Conservation (phyloP, 2,329 filamentous ascomycete genomes). For the Fusarium poae region DNA sequence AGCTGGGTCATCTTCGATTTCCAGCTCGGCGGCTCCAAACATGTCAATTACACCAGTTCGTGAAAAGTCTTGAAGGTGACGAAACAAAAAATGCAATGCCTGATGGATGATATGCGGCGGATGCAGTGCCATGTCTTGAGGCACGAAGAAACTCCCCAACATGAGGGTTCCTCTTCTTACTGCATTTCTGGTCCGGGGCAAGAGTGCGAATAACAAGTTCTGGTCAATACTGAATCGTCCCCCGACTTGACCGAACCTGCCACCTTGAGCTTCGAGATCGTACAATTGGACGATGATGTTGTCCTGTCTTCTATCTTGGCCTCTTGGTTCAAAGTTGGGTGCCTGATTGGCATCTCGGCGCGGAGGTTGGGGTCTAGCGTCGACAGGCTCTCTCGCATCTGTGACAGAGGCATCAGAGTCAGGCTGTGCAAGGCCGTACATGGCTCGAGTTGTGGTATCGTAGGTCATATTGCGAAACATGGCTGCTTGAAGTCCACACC, state of each 20-base stretch:
- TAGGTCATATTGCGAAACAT: not conserved
- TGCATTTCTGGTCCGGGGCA: slow-evolving; percentile 33
- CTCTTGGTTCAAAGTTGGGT: not conserved
- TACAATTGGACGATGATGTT: slow-evolving; percentile 27
- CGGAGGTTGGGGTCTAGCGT: not conserved
- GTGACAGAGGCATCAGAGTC: not conserved
- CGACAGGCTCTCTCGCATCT: not conserved
- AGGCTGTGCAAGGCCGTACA: slow-evolving; percentile 18
- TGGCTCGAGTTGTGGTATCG: not conserved
- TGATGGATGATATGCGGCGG: slow-evolving; percentile 20
- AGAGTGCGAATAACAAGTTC: slow-evolving; percentile 13
- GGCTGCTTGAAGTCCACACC: not conserved
- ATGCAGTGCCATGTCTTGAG: slow-evolving; percentile 2
- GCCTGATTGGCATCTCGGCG: not conserved
- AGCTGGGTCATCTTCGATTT: slow-evolving; percentile 19
- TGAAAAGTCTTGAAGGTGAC: slow-evolving; percentile 31
- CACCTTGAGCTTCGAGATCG: slow-evolving; percentile 9
- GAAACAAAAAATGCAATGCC: slow-evolving; percentile 40
- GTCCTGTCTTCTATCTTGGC: slow-evolving; percentile 16
- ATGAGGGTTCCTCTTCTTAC: slow-evolving; percentile 28
- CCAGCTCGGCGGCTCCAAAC: slow-evolving; percentile 29
- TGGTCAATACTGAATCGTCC: slow-evolving; percentile 28
- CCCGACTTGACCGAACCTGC: slow-evolving; percentile 17
- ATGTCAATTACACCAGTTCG: slow-evolving; percentile 32
- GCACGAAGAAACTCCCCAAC: slow-evolving; percentile 29